Evolutionary conservation across 2,329 filamentous ascomycete genomes (phyloP), one percentile per base, ranked within the genome.

Genomic region (Paradendryphiella salina): DNA sequence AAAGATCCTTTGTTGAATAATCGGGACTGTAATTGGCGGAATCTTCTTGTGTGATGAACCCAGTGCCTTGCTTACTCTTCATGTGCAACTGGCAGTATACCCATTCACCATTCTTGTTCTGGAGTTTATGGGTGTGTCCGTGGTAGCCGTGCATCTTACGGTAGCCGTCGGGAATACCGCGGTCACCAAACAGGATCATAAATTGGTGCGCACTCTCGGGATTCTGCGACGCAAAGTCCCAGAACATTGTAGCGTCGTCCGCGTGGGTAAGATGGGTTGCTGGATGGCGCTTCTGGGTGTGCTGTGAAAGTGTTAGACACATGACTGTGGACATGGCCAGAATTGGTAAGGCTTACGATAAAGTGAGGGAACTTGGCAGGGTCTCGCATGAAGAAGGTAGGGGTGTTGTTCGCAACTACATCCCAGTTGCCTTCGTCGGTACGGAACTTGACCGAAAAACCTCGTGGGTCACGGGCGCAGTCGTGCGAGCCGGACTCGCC

Each of bases 401-500:
- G 87, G 0, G 85, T 88, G 67, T 89, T 89, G 76, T 88, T 89
- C 54, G 82, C 83, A 6, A 89, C 86, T 70, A 85, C 78, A 64
- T 89, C 86, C 80, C 82, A 87, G 61, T 89, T 89, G n/a, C 86
- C 86, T 61, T 89, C 83, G 14, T 86, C 82, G 0, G 87, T 89
- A 31, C 85, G 80, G 73, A 90, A 87, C 74, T 90, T 90, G 57
- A 88, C 78, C 1, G 85, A 80, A 63, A 90, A 90, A 0, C 88
- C 88, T 63, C 86, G 79, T 8, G 86, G 86, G 59, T 91, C 87
- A 52, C 88, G 83, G 26, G 85, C 86, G 57, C 82, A 85, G 64
- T 90, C 87, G 50, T 86, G 80, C 3, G 85, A 88, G 5, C 87
- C 87, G 50, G 83, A 83, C 71, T 90, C 86, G 52, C 87, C 86